These are phyloP conservation scores for Paecilomyces niveus DNA, from an alignment of 2,329 filamentous ascomycete genomes.

Conservation along the genomic window DNA sequence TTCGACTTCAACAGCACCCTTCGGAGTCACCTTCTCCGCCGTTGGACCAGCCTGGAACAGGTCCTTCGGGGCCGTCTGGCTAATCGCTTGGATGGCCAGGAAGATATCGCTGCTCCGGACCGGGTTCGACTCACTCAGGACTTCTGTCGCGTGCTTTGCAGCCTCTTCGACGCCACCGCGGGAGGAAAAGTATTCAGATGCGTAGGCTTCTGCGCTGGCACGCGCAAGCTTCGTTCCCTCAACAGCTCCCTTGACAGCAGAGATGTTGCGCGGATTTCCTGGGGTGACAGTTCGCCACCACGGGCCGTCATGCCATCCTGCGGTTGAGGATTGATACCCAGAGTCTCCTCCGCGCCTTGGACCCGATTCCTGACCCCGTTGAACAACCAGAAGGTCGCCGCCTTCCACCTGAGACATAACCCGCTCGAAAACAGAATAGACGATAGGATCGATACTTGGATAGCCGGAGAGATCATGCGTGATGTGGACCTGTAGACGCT, in stretches of 20 bases:
- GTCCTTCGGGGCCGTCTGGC: conserved; percentile 54
- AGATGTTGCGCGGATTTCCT: conserved; percentile 65
- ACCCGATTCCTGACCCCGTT: conserved; percentile 80
- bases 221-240: conserved; percentile 89
- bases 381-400: conserved; percentile 87
- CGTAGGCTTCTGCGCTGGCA: conserved; percentile 81
- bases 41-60: conserved; percentile 59
- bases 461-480: conserved; percentile 94
- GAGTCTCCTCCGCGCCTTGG: conserved; percentile 50
- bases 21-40: conserved; percentile 22
- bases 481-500: conserved; percentile 93
- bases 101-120: conserved; percentile 92
- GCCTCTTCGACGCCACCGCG: conserved; percentile 75
- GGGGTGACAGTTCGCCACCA: conserved; percentile 70
- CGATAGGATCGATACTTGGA: conserved; percentile 84
- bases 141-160: conserved; percentile 69
- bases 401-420: conserved; percentile 99
- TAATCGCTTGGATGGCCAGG: conserved; percentile 85
- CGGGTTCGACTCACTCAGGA: conserved; percentile 76
- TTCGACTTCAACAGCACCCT: conserved; percentile 29
- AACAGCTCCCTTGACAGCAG: conserved; percentile 68
- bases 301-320: conserved; percentile 83
- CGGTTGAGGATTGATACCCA: conserved; percentile 22
- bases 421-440: conserved; percentile 83
- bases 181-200: conserved; percentile 72